Evolutionary conservation across 352 stramenopile species (phyloP), one percentile per base, ranked within the genome.

Genomic region (Phytophthora litchii): DNA sequence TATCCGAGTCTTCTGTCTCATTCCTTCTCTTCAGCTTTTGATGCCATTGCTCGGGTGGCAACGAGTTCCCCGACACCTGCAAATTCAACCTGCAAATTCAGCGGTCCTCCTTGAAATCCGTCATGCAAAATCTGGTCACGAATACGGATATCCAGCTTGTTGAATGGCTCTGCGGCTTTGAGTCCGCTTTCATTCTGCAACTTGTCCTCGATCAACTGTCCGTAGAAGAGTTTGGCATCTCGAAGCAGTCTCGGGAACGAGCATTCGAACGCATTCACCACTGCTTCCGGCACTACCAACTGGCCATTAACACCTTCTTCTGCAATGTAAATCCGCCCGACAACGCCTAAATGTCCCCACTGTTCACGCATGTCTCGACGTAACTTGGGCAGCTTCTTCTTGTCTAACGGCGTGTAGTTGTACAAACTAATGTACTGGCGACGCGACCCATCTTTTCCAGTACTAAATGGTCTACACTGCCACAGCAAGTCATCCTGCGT

Each of bases 231-330:
- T 11, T 66, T 72, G 11, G 56, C 56, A 34, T 63, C 14, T 0
- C 17, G 32, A 3, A 76, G 57, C 25, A 76, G 50, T 13, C 35
- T 45, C 1, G 67, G 67, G 17, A 72, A 74, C 10, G 66, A 78
- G 19, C 31, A 20, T 23, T 56, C 41, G 10, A 71, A 63, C 1
- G 58, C 72, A 4, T 59, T 44, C 13, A 97, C 29, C 8, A 88
- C 78, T 37, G 76, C 83, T 32, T 84, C 83, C 1, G 95, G 94
- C 23, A 98, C 75, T 34, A 92, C 86, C 74, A 98, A 92, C 80
- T 99, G 95, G 7, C 91, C 95, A 76, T 99, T 99, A 41, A 98
- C 80, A 16, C 94, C 95, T 80, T 98, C 95, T 10, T 83, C 60
- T 6, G 94, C 91, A 14, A 98, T 90, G 71, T 99, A 99, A 12